A percentile compares a stretch with the other conserved stretches of the same genome.
Evolutionary conservation across 1,139 yeast species (phyloP).

Genomic region (Diutina sp.): DNA sequence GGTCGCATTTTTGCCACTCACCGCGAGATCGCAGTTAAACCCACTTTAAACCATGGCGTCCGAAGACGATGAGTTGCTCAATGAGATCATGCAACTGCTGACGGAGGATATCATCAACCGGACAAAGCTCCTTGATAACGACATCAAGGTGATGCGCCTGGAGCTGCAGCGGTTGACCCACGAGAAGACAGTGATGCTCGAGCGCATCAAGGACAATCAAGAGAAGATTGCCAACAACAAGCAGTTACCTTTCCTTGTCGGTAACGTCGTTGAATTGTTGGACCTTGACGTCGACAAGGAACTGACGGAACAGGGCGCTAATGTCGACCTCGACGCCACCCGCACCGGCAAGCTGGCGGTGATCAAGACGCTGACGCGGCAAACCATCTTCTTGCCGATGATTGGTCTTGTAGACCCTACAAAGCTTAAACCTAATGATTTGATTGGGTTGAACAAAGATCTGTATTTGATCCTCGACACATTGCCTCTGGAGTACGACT

Average conservation of each 20-base stretch:
- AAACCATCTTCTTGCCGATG: conserved; percentile 90
- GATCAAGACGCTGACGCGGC: conserved; percentile 93
- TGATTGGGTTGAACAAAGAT: conserved; percentile 96
- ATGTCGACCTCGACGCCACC: conserved; percentile 84
- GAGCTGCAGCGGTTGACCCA: conserved; percentile 85
- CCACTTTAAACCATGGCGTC: not conserved
- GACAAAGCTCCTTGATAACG: conserved; percentile 82
- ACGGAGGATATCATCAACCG: conserved; percentile 80
- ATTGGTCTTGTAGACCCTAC: conserved; percentile 91
- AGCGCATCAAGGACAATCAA: conserved; percentile 89
- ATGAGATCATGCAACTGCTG: conserved; percentile 67
- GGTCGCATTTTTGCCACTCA: conserved; percentile 1
- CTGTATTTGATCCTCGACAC: conserved; percentile 89
- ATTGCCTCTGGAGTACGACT: conserved; percentile 92
- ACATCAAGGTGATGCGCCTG: conserved; percentile 88
- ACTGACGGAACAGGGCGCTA: conserved; percentile 86
- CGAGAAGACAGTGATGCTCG: conserved; percentile 87
- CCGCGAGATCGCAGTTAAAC: not conserved
- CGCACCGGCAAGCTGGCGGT: conserved; percentile 96
- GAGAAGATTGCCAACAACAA: conserved; percentile 93
- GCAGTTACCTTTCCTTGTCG: conserved; percentile 92
- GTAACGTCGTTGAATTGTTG: conserved; percentile 91
- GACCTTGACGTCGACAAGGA: conserved; percentile 84
- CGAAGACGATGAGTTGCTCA: conserved; percentile 46
- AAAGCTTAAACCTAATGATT: conserved; percentile 82